Percentiles rank a stretch among this genome's conserved stretches.
Conservation (phyloP, 73 alveolate species). For the Blepharisma stoltei region DNA sequence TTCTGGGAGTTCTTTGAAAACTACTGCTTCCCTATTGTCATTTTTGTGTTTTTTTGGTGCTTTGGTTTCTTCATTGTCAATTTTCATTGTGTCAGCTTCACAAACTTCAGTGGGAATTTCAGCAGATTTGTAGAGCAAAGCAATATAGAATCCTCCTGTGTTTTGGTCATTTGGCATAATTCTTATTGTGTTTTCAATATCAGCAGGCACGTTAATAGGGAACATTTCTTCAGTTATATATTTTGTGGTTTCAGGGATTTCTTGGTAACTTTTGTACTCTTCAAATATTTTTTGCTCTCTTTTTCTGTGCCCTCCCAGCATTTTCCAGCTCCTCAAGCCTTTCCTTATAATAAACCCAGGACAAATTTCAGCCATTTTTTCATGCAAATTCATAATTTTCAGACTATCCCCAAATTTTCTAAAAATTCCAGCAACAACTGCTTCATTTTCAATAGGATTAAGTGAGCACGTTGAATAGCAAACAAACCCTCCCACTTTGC, state of each 20-base stretch:
- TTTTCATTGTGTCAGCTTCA: neutral
- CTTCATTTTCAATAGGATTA: slow-evolving; percentile 99
- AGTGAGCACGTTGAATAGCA: slow-evolving; percentile 98
- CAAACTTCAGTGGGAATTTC: slow-evolving; percentile 41
- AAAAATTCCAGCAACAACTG: slow-evolving; percentile 82
- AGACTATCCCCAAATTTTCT: slow-evolving; percentile 51
- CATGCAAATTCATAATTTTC: slow-evolving; percentile 74
- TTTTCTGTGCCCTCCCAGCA: slow-evolving; percentile 53
- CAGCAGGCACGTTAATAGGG: slow-evolving; percentile 5
- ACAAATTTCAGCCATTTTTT: slow-evolving; percentile 40
- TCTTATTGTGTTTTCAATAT: slow-evolving; percentile 78
- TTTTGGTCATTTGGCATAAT: slow-evolving; percentile 94
- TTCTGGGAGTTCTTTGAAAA: slow-evolving; percentile 37
- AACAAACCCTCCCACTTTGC: slow-evolving; percentile 91
- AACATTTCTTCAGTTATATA: slow-evolving; percentile 8
- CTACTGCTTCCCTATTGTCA: slow-evolving; percentile 15
- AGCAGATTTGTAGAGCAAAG: slow-evolving; percentile 69
- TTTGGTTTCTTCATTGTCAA: neutral
- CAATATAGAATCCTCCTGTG: slow-evolving; percentile 94
- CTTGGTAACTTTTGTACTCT: neutral
- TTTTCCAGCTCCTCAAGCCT: slow-evolving; percentile 85
- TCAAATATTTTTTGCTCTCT: slow-evolving; percentile 24
- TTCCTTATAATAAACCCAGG: slow-evolving; percentile 72
- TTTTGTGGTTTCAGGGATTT: slow-evolving; percentile 8
- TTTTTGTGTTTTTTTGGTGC: neutral